These are phyloP conservation scores for Colletotrichum acutatum DNA, from an alignment of 2,329 filamentous ascomycete species.

Conservation along the genomic window DNA sequence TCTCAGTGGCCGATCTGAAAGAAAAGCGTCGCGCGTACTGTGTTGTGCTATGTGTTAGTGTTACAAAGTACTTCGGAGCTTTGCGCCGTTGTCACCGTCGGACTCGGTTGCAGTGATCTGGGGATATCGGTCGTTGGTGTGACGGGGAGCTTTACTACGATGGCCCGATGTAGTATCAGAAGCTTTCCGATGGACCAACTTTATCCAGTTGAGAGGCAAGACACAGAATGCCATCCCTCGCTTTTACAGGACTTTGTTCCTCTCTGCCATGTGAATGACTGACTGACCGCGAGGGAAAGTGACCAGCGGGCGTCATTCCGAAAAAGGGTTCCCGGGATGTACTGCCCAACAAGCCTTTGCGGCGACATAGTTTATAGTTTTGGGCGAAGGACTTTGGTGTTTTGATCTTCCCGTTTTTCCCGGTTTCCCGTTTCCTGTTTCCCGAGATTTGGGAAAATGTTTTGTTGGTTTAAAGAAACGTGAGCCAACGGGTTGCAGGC, in stretches of 20 bases:
- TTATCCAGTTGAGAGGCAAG: slow-evolving; percentile 13
- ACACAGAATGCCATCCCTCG: slow-evolving; percentile 1
- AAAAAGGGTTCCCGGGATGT: neutral
- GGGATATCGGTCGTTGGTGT: slow-evolving; percentile 10
- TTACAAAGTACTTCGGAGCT: neutral
- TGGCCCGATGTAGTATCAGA: slow-evolving; percentile 31
- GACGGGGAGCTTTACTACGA: neutral
- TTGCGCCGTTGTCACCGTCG: slow-evolving; percentile 13
- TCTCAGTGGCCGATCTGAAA: neutral
- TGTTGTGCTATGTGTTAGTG: neutral
- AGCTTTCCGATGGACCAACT: slow-evolving; percentile 10
- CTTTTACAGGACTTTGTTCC: neutral
- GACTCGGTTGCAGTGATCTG: slow-evolving; percentile 6
- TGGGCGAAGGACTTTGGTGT: slow-evolving; percentile 9
- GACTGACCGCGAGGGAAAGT: neutral
- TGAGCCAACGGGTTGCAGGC: neutral
- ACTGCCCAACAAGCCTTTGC: slow-evolving; percentile 22
- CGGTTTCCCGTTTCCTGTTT: neutral
- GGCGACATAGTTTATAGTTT: slow-evolving; percentile 21
- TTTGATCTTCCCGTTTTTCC: slow-evolving; percentile 1
- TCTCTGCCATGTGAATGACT: neutral
- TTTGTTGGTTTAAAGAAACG: neutral
- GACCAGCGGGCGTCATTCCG: neutral
- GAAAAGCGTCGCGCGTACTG: neutral
- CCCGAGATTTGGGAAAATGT: neutral